Base-by-base conservation (phyloP, 148 eudicot species). In the Rhododendron molle region DNA sequence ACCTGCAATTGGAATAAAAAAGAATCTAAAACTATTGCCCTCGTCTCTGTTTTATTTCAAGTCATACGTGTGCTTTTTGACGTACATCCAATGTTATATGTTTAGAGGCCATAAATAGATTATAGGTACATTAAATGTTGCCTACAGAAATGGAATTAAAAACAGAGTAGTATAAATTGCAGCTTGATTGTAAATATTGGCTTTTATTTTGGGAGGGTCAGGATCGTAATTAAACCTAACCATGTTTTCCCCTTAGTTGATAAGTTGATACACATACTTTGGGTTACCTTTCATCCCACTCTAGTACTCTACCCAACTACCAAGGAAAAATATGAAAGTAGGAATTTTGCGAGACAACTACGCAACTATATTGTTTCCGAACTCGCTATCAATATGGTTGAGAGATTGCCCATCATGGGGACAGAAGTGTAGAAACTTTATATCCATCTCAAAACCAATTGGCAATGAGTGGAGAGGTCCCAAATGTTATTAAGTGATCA, bases 1-100 rank as follows among this genome's bases (percentile, higher is more conserved):
- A 95, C 96, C 99, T 97, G 96, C 90, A 93, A 89, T 58, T 52
- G 30, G 34, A 71, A 83, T 47, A 86, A 78, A 40, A 13, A 36
- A 34, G 43, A 46, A 80, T 14, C 40, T 47, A 47, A 40, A 40
- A 40, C 44, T 47, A 36, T 36, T 13, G 76, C 78, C 28, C 65
- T 30, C 14, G 62, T 5, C 50, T 21, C 14, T 67, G 23, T 32
- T 13, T n/a, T 80, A 18, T 52, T 85, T 30, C 16, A 26, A 50
- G 52, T 18, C 21, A 58, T 14, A 50, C 4, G 40, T 2, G 32
- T 49, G 67, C 50, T 50, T 81, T 40, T 34, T 43, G 8, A 47
- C 34, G 12, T 74, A 67, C 12, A 46, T 46, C 32, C 47, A 38
- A 7, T 15, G 9, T 7, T 21, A 52, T 74, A 20, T 14, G 38